phyloP scores from a whole-genome alignment of 768 basidiomycete species.

The Udeniomyces megalosporus region DNA sequence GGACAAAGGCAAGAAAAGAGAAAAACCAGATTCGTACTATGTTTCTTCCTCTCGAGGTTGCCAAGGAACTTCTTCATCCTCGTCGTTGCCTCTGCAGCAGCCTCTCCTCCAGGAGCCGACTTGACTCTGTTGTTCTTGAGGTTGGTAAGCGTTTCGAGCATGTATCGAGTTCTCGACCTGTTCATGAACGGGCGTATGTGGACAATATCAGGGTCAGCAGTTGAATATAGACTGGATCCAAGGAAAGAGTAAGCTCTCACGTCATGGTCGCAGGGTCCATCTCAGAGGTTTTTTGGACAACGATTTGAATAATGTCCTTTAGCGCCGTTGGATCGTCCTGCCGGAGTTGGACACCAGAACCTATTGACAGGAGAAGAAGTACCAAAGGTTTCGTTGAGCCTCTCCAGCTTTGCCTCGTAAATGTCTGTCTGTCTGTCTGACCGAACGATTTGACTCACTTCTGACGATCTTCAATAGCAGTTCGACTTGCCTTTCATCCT shows the following conservation, averaged over 20 bases:
- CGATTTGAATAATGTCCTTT: constrained; percentile 73
- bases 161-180: constrained; percentile 57
- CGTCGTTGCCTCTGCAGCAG: constrained; percentile 61
- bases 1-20: neutral
- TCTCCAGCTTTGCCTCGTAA: no score
- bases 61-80: constrained; percentile 76
- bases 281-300: constrained; percentile 51
- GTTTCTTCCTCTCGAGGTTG: constrained; percentile 51
- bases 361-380: constrained; percentile 32
- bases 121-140: constrained; percentile 77
- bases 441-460: constrained; percentile 13
- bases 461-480: constrained; percentile 67
- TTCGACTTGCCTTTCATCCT: constrained; percentile 48
- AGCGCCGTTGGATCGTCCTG: constrained; percentile 81
- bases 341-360: constrained; percentile 78
- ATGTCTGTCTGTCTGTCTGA: no score
- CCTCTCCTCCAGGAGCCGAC: constrained; percentile 39
- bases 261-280: constrained; percentile 31
- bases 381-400: neutral
- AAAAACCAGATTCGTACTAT: constrained; percentile 36
- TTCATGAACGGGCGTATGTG: neutral
- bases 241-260: constrained; percentile 16
- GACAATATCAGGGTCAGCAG: constrained; percentile 29
- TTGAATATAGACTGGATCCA: constrained; percentile 33
- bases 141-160: constrained; percentile 83